These are phyloP conservation scores for Candida arabinofermentans DNA, from an alignment of 805 yeast species.

Conservation along the genomic window DNA sequence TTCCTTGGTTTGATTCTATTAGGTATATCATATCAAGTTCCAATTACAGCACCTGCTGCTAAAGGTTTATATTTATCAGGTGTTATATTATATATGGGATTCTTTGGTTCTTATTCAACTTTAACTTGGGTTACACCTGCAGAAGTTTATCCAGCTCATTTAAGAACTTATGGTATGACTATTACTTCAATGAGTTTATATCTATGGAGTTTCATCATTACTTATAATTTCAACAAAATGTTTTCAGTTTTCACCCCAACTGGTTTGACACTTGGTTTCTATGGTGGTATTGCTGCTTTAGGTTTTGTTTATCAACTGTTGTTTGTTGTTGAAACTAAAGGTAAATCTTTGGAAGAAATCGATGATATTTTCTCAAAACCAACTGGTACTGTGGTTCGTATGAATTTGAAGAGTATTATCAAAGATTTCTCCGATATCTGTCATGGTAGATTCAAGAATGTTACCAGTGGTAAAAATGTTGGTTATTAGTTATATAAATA, in stretches of 20 bases:
- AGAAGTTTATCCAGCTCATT: conserved; percentile 54
- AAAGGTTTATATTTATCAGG: conserved; percentile 62
- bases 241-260: conserved; percentile 52
- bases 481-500: too few relatives aligned
- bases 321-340: conserved; percentile 71
- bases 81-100: conserved; percentile 57
- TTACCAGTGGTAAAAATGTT: conserved; percentile 6
- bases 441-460: conserved; percentile 15
- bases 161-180: conserved; percentile 65
- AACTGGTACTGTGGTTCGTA: conserved; percentile 35
- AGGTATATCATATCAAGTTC: conserved; percentile 51
- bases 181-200: conserved; percentile 51
- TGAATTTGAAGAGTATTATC: conserved; percentile 28
- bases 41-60: conserved; percentile 41
- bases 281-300: conserved; percentile 60
- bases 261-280: conserved; percentile 62
- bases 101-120: conserved; percentile 64
- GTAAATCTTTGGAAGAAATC: conserved; percentile 66
- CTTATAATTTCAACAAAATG: conserved; percentile 61
- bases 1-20: conserved; percentile 57
- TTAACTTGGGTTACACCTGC: conserved; percentile 69
- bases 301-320: conserved; percentile 51
- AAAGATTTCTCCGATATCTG: conserved; percentile 17
- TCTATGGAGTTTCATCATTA: conserved; percentile 60
- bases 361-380: conserved; percentile 57